Evolutionary conservation across 148 eudicot genomes (phyloP).

Genomic region (Suaeda aralocaspica): DNA sequence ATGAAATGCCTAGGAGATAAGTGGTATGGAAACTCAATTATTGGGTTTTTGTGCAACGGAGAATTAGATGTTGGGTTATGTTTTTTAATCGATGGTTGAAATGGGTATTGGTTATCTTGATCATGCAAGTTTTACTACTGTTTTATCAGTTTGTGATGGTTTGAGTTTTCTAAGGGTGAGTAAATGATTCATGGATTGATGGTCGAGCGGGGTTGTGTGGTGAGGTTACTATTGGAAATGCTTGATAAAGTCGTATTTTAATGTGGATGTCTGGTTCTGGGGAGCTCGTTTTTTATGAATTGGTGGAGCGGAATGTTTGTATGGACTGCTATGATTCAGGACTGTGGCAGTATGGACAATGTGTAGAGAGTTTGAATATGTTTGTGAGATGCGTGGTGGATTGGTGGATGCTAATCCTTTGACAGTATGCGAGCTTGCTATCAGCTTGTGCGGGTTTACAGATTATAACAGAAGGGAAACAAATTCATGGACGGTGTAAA

Average conservation of each 20-base stretch:
- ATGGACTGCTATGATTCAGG: slow-evolving; percentile 91
- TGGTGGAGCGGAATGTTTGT: slow-evolving; percentile 57
- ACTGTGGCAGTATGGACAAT: slow-evolving; percentile 48
- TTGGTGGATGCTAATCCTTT: slow-evolving; percentile 55
- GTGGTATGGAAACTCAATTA: slow-evolving; percentile 68
- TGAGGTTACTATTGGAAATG: slow-evolving; percentile 61
- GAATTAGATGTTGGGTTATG: slow-evolving; percentile 37
- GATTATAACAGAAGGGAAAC: slow-evolving; percentile 54
- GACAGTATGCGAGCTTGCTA: slow-evolving; percentile 63
- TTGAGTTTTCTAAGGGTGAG: slow-evolving; percentile 23
- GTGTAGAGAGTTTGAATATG: slow-evolving; percentile 53
- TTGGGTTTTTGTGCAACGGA: slow-evolving; percentile 50
- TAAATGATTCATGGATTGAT: slow-evolving; percentile 60
- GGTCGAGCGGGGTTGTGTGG: slow-evolving; percentile 38
- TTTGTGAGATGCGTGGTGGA: slow-evolving; percentile 48
- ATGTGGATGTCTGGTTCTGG: slow-evolving; percentile 42
- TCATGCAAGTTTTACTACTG: slow-evolving; percentile 69
- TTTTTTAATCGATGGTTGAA: slow-evolving; percentile 44
- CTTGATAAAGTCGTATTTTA: slow-evolving; percentile 60
- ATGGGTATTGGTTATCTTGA: slow-evolving; percentile 44
- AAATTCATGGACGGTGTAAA: slow-evolving; percentile 62
- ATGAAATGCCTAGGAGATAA: slow-evolving; percentile 64
- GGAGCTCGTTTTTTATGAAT: slow-evolving; percentile 53
- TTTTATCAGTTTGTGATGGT: slow-evolving; percentile 49
- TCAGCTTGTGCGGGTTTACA: slow-evolving; percentile 72